Base-by-base conservation (phyloP, 768 basidiomycete genomes). In the Brasilioporus rufonigricans region DNA sequence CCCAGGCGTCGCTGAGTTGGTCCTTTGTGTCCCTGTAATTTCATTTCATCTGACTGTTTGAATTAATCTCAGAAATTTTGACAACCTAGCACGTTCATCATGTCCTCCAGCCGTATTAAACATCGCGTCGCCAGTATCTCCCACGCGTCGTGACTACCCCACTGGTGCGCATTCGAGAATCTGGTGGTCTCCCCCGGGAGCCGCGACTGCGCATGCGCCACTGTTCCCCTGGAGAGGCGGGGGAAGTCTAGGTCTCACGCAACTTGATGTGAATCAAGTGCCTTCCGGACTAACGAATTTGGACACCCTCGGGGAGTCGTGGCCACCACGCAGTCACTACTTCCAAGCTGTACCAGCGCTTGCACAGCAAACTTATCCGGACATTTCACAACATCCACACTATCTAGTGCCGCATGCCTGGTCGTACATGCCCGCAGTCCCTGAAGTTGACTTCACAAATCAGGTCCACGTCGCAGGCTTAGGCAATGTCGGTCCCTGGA, bases 341-440 rank as follows among this genome's bases (percentile, higher is more conserved):
- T 1, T 1, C 66, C 66, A 67, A 44, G 60, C 67, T 67, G 66
- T 69, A 44, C 38, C 3, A 14, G 35, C 58, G 44, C 53, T 26
- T 1, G 32, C 56, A 60, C 58, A 61, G 62, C 64, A 38, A 9
- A 0, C 12, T 2, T 9, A 7, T 21, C 29, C 3, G 7, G 36
- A n/a, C 24, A 6, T 18, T 16, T 21, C 18, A 19, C 10, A 14
- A 12, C 3, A 36, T 16, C 1, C 14, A n/a, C n/a, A n/a, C 7
- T 11, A 29, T 1, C 11, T 48, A 11, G 11, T 19, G n/a, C n/a
- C n/a, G 1, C 38, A 35, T 8, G 9, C 38, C 46, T 26, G 11
- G 43, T n/a, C 13, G 27, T 24, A 27, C 46, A 11, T 14, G 26
- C 33, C 40, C 12, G 9, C 35, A 2, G 19, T 27, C 43, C 29